A percentile compares a stretch with the other conserved stretches of the same genome.
These are phyloP conservation scores for Tetramitus jugosus DNA, from an alignment of 208 protist genomes.

Conservation along the genomic window DNA sequence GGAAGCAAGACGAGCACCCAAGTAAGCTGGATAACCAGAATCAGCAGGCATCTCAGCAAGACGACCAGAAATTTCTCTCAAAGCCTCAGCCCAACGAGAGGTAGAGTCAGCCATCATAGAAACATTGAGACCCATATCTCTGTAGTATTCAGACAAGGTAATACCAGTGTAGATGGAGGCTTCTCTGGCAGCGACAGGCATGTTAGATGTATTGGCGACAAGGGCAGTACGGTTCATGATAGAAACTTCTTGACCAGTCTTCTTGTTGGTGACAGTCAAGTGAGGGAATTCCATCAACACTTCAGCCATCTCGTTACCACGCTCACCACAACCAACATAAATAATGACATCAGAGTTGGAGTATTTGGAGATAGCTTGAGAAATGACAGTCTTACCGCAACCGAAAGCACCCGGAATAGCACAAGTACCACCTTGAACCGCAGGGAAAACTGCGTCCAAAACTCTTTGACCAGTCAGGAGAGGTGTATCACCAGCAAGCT, in stretches of 20 bases:
- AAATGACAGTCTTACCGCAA: slow-evolving; percentile 99
- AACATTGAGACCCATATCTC: slow-evolving; percentile 99
- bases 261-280: slow-evolving; percentile 69
- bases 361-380: slow-evolving; percentile 99
- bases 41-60: slow-evolving; percentile 99
- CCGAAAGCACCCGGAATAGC: slow-evolving; percentile 99
- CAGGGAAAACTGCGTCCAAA: slow-evolving; percentile 97
- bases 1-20: slow-evolving; percentile 94
- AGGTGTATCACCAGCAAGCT: slow-evolving; percentile 88
- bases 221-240: slow-evolving; percentile 99
- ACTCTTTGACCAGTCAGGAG: slow-evolving; percentile 99
- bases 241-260: slow-evolving; percentile 87
- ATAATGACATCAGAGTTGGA: slow-evolving; percentile 99
- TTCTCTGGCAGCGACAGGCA: slow-evolving; percentile 99
- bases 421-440: slow-evolving; percentile 98
- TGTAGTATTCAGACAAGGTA: slow-evolving; percentile 99
- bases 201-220: slow-evolving; percentile 99
- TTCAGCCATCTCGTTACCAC: slow-evolving; percentile 99
- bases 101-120: slow-evolving; percentile 99
- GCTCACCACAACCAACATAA: slow-evolving; percentile 99
- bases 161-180: slow-evolving; percentile 99
- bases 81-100: slow-evolving; percentile 99
- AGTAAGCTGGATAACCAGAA: slow-evolving; percentile 98
- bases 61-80: slow-evolving; percentile 99
- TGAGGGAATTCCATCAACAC: slow-evolving; percentile 99